phyloP scores from a whole-genome alignment of 371 early-diverging fungal genomes.

The Mucor indicus region DNA sequence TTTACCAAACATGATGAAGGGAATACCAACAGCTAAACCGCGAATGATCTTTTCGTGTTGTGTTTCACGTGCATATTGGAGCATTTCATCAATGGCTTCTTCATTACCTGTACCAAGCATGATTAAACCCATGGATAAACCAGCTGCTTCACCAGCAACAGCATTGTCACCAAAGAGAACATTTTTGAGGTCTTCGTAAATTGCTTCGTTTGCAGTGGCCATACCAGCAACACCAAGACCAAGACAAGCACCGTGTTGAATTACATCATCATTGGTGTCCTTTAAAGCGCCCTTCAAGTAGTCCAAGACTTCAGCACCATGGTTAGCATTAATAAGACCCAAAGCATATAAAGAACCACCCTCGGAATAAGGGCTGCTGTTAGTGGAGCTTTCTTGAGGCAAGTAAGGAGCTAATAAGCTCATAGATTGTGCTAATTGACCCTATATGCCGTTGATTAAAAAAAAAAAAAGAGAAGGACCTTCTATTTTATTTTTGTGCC shows the following conservation, averaged over 20 bases:
- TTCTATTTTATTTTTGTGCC: neutral
- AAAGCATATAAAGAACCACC: constrained; percentile 98
- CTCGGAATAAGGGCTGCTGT: constrained; percentile 86
- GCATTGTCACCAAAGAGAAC: constrained; percentile 92
- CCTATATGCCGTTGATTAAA: constrained; percentile 34
- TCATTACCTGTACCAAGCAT: constrained; percentile 92
- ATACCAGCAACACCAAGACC: constrained; percentile 97
- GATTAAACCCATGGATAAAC: constrained; percentile 95
- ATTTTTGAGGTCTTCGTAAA: constrained; percentile 85
- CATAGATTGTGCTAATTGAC: constrained; percentile 87
- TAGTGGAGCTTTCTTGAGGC: constrained; percentile 83
- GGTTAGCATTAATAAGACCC: constrained; percentile 97
- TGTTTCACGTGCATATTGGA: constrained; percentile 94
- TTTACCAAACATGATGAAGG: constrained; percentile 93
- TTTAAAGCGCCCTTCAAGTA: constrained; percentile 82
- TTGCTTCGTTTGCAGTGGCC: constrained; percentile 86
- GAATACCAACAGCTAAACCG: constrained; percentile 90
- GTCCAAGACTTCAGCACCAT: constrained; percentile 76
- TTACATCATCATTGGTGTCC: constrained; percentile 82
- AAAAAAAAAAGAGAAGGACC: neutral
- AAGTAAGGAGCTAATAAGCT: constrained; percentile 89
- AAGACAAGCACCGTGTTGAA: constrained; percentile 97
- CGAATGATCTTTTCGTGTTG: constrained; percentile 98
- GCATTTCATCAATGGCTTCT: constrained; percentile 88
- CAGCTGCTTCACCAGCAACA: constrained; percentile 97